A percentile compares a stretch with the other conserved stretches of the same genome.
Evolutionary conservation across 768 basidiomycete genomes (phyloP).

Genomic region (Lactifluus hygrophoroides): DNA sequence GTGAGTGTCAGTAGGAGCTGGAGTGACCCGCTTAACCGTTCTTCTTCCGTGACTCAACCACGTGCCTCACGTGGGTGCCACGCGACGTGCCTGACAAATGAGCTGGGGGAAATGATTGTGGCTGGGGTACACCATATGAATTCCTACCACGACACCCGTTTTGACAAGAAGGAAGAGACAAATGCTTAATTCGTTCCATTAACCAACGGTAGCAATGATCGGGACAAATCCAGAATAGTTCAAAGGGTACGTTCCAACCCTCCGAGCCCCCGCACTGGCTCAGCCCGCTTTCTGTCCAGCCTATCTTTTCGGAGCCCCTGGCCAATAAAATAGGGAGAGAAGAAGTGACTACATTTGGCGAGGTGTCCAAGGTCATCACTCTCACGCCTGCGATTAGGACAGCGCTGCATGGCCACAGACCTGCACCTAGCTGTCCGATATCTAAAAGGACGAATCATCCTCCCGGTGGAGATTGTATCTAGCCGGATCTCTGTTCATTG

Average conservation of each 20-base stretch:
- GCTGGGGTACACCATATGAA: neutral
- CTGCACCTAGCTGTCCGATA: slow-evolving; percentile 53
- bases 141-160: slow-evolving; percentile 9
- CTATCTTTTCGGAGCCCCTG: slow-evolving; percentile 55
- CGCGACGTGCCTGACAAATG: neutral
- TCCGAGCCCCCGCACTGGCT: neutral
- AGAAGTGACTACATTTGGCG: slow-evolving; percentile 54
- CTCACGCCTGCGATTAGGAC: slow-evolving; percentile 69
- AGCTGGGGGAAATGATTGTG: neutral
- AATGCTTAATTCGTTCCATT: slow-evolving; percentile 59
- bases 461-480: slow-evolving; percentile 21
- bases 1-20: neutral
- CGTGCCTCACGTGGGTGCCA: slow-evolving; percentile 2
- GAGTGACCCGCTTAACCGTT: too few species aligned
- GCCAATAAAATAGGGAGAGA: too few species aligned
- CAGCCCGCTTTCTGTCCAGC: slow-evolving; percentile 33
- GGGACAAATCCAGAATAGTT: slow-evolving; percentile 49
- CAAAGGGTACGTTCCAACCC: slow-evolving; percentile 37
- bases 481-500: slow-evolving; percentile 57
- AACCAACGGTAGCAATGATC: slow-evolving; percentile 46
- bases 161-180: neutral
- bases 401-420: slow-evolving; percentile 65
- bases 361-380: slow-evolving; percentile 59
- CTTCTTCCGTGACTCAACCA: neutral
- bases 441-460: slow-evolving; percentile 75